These are phyloP conservation scores for Isoetes engelmannii DNA, from an alignment of 83 land plant genomes.

Conservation along the genomic window DNA sequence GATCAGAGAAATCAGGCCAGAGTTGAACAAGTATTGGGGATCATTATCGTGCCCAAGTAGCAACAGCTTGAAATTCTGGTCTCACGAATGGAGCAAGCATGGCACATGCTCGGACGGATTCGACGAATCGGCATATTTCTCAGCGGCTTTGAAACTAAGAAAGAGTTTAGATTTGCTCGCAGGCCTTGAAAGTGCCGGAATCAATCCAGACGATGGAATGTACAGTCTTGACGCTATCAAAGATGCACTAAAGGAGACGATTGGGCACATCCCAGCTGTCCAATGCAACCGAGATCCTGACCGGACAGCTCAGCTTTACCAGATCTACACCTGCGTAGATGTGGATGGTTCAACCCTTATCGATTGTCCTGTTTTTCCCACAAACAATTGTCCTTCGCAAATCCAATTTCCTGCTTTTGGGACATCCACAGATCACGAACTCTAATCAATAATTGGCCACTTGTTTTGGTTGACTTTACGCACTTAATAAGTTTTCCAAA, in stretches of 20 bases:
- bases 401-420: conserved; percentile 50
- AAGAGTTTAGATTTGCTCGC: not conserved
- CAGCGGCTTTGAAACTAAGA: not conserved
- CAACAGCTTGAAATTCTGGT: conserved; percentile 1
- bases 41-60: conserved; percentile 1
- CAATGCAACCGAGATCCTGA: conserved; percentile 61
- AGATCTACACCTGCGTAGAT: conserved; percentile 65
- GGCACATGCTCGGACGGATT: not conserved
- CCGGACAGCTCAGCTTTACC: conserved; percentile 53
- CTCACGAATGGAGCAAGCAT: conserved; percentile 5
- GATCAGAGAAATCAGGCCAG: not conserved
- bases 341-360: conserved; percentile 47
- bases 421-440: not conserved
- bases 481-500: no score
- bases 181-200: conserved; percentile 26
- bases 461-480: no score
- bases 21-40: conserved; percentile 1
- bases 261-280: conserved; percentile 44
- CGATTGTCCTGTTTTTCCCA: conserved; percentile 54
- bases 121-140: not conserved
- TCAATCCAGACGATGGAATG: conserved; percentile 40
- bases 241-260: conserved; percentile 30
- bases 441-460: no score
- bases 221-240: conserved; percentile 43
- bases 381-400: conserved; percentile 29